Percentiles rank a stretch among this genome's conserved stretches.
Evolutionary conservation across 2,329 filamentous ascomycete species (phyloP).

Genomic region (Coniochaeta sp.): DNA sequence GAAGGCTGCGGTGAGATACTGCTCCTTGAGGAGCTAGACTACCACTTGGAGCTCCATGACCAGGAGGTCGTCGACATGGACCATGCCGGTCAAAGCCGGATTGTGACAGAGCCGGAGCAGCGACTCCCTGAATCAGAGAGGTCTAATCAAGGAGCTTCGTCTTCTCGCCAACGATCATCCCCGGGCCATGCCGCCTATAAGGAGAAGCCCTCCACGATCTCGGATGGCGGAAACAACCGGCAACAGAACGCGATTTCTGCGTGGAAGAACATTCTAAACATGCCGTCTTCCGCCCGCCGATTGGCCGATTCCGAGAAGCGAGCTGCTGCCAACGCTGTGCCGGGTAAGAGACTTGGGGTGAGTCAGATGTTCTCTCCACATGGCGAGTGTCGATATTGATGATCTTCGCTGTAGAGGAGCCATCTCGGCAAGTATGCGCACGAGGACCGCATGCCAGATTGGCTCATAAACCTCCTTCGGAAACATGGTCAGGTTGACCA

Average conservation of each 20-base stretch:
- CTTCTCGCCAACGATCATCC: neutral
- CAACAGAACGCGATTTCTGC: constrained; percentile 17
- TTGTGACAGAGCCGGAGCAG: neutral
- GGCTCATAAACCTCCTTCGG: constrained; percentile 56
- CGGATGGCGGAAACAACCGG: neutral
- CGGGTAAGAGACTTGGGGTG: constrained; percentile 14
- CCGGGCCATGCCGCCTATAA: neutral
- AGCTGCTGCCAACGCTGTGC: neutral
- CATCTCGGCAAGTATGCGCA: constrained; percentile 67
- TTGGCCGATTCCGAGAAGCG: constrained; percentile 3
- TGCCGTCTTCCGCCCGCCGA: constrained; percentile 6
- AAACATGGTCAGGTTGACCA: constrained; percentile 42
- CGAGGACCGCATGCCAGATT: constrained; percentile 67
- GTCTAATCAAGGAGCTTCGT: neutral
- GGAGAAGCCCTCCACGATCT: neutral
- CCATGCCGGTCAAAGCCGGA: neutral
- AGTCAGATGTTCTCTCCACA: neutral
- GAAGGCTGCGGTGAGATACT: constrained; percentile 55
- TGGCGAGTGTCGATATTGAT: neutral
- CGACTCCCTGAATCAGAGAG: neutral
- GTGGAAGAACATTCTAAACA: constrained; percentile 21
- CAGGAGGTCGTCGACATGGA: constrained; percentile 35
- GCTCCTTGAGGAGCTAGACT: constrained; percentile 41
- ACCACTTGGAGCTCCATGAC: constrained; percentile 52
- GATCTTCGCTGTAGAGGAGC: constrained; percentile 2